Evolutionary conservation across 2,329 filamentous ascomycete species (phyloP), one percentile per base, ranked within the genome.

Genomic region (Dactylellina cionopaga): DNA sequence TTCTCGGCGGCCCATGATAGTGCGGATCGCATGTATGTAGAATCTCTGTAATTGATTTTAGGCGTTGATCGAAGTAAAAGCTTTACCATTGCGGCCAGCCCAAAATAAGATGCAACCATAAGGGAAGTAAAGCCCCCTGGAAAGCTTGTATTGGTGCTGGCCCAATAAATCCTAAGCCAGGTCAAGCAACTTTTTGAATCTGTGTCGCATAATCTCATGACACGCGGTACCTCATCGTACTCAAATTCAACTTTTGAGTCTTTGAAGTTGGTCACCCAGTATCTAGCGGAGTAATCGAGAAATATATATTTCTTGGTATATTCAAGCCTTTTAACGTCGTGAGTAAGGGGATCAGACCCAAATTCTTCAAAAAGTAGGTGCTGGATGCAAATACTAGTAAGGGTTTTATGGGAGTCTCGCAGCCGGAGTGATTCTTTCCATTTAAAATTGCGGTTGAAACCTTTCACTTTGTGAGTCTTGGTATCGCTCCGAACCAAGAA

Each of bases 161-260:
- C 13, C 59, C 60, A 65, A 24, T 56, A 56, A 3, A 65, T 24
- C 6, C 29, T 22, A 25, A 56, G 41, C 60, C 60, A 65, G n/a
- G 25, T 56, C n/a, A 35, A 22, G n/a, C 25, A 65, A 22, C 47
- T 7, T n/a, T 37, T 46, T 13, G 49, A 55, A 22, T 10, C 17
- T 22, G 49, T 22, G n/a, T 65, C 49, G 10, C 60, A 65, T 27
- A 65, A 44, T 44, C 11, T 33, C 9, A 63, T 3, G 24, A 52
- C 15, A 1, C 5, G 6, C 0, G 22, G 3, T 15, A 27, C 11
- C 7, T n/a, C 9, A 35, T 5, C 27, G 22, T 35, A 9, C 11
- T 15, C 15, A n/a, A 43, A 13, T 15, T 63, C 31, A 29, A 43
- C n/a, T 27, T 39, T 2, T 37, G 60, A 47, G 1, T 27, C 11